Conservation (phyloP, 1,284 basidiomycete species). For the Phylloporus sp. region DNA sequence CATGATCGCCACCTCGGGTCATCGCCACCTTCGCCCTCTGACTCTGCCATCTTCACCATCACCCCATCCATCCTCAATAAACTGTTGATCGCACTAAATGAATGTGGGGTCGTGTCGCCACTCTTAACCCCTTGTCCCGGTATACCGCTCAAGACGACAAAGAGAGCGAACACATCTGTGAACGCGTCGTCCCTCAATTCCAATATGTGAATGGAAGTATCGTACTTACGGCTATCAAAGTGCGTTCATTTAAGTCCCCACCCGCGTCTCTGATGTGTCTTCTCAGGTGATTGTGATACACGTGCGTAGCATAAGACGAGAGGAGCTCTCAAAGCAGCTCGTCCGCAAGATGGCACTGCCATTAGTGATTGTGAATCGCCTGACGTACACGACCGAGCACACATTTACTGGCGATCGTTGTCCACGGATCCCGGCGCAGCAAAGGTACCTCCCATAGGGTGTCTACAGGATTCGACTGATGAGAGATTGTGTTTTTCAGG, state of each 20-base stretch:
- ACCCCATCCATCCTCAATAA: conserved; percentile 85
- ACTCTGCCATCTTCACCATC: conserved; percentile 80
- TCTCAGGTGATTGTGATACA: conserved; percentile 95
- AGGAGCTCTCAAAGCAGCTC: conserved; percentile 88
- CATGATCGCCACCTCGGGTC: conserved; percentile 54
- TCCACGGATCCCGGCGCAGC: conserved; percentile 94
- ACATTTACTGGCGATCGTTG: conserved; percentile 95
- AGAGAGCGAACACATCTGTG: conserved; percentile 98
- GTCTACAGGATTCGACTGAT: conserved; percentile 1
- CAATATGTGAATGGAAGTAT: conserved; percentile 97
- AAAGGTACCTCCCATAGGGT: conserved; percentile 57
- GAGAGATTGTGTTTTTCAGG: conserved; percentile 46
- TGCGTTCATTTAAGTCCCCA: conserved; percentile 37
- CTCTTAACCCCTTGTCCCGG: conserved; percentile 85
- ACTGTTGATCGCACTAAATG: conserved; percentile 93
- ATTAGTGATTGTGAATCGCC: conserved; percentile 95
- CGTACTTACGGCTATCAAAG: conserved; percentile 94
- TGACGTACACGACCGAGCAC: conserved; percentile 95
- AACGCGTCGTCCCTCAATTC: conserved; percentile 97
- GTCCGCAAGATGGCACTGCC: conserved; percentile 98
- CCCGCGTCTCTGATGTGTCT: conserved; percentile 1
- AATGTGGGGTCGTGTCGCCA: conserved; percentile 98
- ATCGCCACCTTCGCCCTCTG: conserved; percentile 58
- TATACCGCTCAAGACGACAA: conserved; percentile 87
- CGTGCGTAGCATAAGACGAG: conserved; percentile 81